A percentile compares a stretch with the other conserved stretches of the same genome.
Conservation (phyloP, 148 eudicot genomes). For the Euryodendron excelsum region DNA sequence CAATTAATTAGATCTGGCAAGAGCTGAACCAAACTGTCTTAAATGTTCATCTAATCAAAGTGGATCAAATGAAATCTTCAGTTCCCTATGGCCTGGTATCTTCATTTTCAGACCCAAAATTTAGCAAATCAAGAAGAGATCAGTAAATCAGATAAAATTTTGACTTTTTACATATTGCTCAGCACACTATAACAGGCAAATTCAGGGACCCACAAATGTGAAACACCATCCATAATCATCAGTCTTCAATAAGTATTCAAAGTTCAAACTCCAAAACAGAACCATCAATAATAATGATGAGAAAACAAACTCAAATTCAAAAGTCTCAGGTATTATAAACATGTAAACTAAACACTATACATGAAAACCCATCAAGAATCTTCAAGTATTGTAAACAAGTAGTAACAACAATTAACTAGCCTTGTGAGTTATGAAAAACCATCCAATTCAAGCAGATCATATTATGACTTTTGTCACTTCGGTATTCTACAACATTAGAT, state of each 20-base stretch:
- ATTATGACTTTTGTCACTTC: background rate
- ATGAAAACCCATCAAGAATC: background rate
- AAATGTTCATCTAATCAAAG: background rate
- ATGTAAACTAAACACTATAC: background rate
- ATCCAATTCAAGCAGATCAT: constrained; percentile 3
- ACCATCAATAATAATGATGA: background rate
- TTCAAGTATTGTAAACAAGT: background rate
- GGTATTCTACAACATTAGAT: background rate
- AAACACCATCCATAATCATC: background rate
- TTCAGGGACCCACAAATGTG: background rate
- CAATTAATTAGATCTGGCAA: background rate
- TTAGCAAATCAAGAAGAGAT: background rate
- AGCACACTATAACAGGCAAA: background rate
- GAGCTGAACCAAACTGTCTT: constrained; percentile 12
- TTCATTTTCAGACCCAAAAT: constrained; percentile 1
- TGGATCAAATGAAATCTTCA: background rate
- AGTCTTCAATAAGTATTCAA: background rate
- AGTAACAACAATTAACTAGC: background rate
- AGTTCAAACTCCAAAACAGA: background rate
- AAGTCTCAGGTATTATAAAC: background rate
- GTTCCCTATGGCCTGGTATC: background rate
- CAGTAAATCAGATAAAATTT: constrained; percentile 3
- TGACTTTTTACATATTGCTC: background rate
- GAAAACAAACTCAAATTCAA: background rate
- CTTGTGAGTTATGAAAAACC: background rate